Conservation (phyloP, 345 rosid species). For the Lenwebbia sp. region DNA sequence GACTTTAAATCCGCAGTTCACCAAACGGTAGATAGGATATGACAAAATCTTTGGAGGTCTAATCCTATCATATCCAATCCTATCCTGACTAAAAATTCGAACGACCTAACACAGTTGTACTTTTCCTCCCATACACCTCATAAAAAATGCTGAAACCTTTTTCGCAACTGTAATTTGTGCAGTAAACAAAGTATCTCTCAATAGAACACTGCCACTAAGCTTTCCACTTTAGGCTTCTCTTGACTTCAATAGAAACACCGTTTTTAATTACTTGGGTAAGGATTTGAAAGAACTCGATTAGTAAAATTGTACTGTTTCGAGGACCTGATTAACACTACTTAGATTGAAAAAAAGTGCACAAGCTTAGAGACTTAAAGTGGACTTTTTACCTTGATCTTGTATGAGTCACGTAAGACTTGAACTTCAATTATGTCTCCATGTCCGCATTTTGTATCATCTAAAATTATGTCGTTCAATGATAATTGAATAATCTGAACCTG, state of each 20-base stretch:
- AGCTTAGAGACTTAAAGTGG: neutral
- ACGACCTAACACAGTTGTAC: neutral
- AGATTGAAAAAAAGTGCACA: neutral
- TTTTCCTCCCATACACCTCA: neutral
- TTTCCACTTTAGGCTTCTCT: neutral
- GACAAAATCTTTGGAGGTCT: too few species aligned
- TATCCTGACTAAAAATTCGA: too few species aligned
- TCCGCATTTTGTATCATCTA: neutral
- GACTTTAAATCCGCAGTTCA: too few species aligned
- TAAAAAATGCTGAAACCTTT: neutral
- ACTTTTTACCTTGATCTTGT: neutral
- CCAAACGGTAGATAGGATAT: too few species aligned
- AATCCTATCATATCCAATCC: too few species aligned
- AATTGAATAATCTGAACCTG: neutral
- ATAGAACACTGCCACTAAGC: neutral
- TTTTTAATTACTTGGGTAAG: neutral
- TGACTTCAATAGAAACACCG: neutral
- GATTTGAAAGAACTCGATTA: neutral
- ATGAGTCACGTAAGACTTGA: too few species aligned
- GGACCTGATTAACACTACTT: neutral
- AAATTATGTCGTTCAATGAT: neutral
- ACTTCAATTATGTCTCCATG: too few species aligned
- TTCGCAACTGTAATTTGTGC: neutral
- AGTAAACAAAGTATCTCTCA: neutral
- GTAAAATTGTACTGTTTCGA: neutral